Evolutionary conservation across 2,329 filamentous ascomycete genomes (phyloP), one percentile per base, ranked within the genome.

Genomic region (Epichloe aotearoae): DNA sequence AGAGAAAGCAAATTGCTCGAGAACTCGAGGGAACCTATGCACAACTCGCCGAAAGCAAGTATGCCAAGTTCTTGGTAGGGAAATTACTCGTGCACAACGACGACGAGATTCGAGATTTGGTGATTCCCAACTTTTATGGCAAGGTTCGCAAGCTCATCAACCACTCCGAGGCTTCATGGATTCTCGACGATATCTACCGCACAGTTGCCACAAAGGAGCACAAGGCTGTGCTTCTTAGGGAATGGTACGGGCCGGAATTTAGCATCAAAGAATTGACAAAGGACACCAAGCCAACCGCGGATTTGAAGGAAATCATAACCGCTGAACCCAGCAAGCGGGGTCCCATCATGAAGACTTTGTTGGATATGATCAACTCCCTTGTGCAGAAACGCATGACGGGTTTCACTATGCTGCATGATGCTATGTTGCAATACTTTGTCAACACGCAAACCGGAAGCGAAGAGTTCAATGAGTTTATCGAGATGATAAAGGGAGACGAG

Each of bases 211-310:
- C 86, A 20, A 82, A 83, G 62, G 77, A 87, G 59, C 93, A 98
- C 65, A 95, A 91, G 70, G 84, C 85, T 36, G 79, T 80, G 46
- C 75, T 98, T 53, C 75, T 98, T 53, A 79, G 90, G 49, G 93
- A 98, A 68, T 98, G 93, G 89, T 98, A 96, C 66, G 93, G 93
- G 2, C 79, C 91, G 1, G 93, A 97, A 63, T 98, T 95, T 63
- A 80, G 86, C 14, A 77, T 97, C 42, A 86, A 90, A 64, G 83
- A 84, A 59, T 63, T 71, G 59, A 73, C 56, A 47, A 74, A 73
- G 56, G 75, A 77, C 39, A 72, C 75, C 42, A 72, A 75, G 49
- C 71, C 74, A n/a, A 76, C 74, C 4, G 76, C 81, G 4, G 87
- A 95, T 46, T 76, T 98, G 23, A 76, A 79, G 39, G 69, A 78